Conservation (phyloP, 2,329 filamentous ascomycete species). For the Colletotrichum simmondsii region DNA sequence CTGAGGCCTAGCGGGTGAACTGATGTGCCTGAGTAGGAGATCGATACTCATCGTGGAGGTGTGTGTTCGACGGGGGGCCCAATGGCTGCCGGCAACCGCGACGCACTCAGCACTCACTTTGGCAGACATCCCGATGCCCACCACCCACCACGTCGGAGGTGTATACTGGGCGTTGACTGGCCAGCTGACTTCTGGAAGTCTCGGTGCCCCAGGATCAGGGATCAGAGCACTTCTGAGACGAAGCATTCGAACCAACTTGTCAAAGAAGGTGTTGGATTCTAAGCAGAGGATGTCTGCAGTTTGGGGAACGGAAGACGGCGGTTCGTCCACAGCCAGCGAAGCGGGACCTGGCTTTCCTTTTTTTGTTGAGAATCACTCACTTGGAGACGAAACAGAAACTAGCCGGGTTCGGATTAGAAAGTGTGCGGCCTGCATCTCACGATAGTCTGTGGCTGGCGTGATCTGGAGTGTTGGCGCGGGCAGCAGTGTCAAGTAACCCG, state of each 20-base stretch:
- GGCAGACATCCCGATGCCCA: slow-evolving; percentile 1
- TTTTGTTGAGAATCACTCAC: slow-evolving; percentile 31
- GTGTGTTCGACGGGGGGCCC: slow-evolving; percentile 8
- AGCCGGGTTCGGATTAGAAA: slow-evolving; percentile 24
- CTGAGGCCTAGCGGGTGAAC: slow-evolving; percentile 23
- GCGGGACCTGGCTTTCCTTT: slow-evolving; percentile 11
- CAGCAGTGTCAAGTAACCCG: background rate
- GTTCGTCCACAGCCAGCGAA: slow-evolving; percentile 3
- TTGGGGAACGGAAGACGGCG: background rate
- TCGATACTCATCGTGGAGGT: slow-evolving; percentile 17
- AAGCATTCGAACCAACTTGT: slow-evolving; percentile 2
- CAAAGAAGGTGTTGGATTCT: slow-evolving; percentile 1
- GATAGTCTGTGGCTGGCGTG: slow-evolving; percentile 28
- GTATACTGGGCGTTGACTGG: slow-evolving; percentile 3
- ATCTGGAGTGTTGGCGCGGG: slow-evolving; percentile 9
- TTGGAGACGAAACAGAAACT: slow-evolving; percentile 28
- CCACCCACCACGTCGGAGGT: background rate
- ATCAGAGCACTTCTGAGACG: background rate
- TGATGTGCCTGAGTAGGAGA: background rate
- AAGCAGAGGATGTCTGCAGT: slow-evolving; percentile 18
- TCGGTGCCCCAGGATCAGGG: slow-evolving; percentile 23
- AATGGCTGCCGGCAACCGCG: slow-evolving; percentile 9
- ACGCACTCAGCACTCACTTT: background rate
- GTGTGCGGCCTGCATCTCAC: slow-evolving; percentile 24
- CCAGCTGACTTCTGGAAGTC: slow-evolving; percentile 1